These are phyloP conservation scores for Microbotryomycetes sp. DNA, from an alignment of 1,284 basidiomycete species.

Conservation along the genomic window DNA sequence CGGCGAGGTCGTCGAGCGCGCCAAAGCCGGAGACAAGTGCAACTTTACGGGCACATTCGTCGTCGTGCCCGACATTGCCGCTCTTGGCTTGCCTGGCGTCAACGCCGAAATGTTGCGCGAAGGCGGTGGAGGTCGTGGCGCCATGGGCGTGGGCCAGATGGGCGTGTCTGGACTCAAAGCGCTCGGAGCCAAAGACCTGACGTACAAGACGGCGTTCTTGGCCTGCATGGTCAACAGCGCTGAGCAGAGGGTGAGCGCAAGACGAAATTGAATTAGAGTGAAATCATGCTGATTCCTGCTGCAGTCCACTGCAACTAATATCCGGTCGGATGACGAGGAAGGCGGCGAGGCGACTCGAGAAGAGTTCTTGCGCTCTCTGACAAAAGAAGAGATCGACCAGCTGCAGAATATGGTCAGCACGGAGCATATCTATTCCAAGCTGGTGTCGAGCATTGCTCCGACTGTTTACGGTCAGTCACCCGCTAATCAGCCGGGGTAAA, in stretches of 20 bases:
- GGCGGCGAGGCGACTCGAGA: conserved; percentile 55
- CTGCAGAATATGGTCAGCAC: conserved; percentile 87
- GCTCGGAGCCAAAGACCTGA: conserved; percentile 87
- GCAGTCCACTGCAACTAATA: conserved; percentile 65
- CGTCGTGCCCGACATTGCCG: conserved; percentile 95
- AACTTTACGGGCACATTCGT: conserved; percentile 97
- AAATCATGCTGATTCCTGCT: neutral
- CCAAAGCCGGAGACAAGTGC: conserved; percentile 98
- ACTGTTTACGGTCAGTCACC: conserved; percentile 80
- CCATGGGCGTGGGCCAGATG: conserved; percentile 58
- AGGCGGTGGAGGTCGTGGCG: conserved; percentile 55
- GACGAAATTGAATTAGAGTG: neutral
- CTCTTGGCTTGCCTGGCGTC: conserved; percentile 89
- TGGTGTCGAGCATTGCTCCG: conserved; percentile 92
- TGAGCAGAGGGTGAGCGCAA: conserved; percentile 62
- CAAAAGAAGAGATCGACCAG: conserved; percentile 90
- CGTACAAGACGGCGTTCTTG: conserved; percentile 97
- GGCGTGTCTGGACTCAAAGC: conserved; percentile 93
- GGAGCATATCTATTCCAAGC: conserved; percentile 85
- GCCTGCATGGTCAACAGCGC: conserved; percentile 95
- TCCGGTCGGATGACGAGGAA: conserved; percentile 76
- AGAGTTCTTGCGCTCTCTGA: conserved; percentile 76
- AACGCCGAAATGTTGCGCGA: conserved; percentile 90
- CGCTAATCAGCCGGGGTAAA: no score
- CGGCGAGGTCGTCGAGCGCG: conserved; percentile 89